Conservation (phyloP, 2,329 filamentous ascomycete genomes). For the Ophiostoma sp. region DNA sequence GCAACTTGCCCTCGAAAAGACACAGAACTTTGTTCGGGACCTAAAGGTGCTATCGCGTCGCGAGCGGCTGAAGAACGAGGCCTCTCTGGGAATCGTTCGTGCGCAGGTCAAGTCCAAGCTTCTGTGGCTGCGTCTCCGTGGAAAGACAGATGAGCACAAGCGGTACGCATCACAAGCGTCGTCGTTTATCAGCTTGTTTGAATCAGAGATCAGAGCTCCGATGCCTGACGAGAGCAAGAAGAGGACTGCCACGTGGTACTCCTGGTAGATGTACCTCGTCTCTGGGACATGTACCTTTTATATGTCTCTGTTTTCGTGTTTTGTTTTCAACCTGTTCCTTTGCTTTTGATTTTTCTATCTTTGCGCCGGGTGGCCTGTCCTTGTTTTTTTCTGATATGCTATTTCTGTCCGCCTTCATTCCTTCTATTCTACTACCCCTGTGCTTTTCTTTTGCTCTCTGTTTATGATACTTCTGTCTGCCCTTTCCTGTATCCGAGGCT, state of each 20-base stretch:
- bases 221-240: background rate
- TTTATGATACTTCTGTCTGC: background rate
- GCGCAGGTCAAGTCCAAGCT: conserved; percentile 27
- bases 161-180: conserved; percentile 23
- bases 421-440: background rate
- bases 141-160: conserved; percentile 23
- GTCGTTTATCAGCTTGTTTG: conserved; percentile 17
- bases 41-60: background rate
- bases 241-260: background rate
- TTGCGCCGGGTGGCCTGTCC: background rate
- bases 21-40: background rate
- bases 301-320: no score
- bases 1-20: background rate
- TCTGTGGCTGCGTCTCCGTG: conserved; percentile 27
- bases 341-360: background rate
- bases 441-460: background rate
- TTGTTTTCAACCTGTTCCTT: no score
- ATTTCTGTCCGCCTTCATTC: background rate
- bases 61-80: conserved; percentile 10
- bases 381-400: background rate
- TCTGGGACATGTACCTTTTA: no score
- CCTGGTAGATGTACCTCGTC: background rate
- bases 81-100: conserved; percentile 18
- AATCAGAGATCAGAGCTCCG: conserved; percentile 1
- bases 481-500: no score